A percentile compares a stretch with the other conserved stretches of the same genome.
Conservation (phyloP, 345 rosid genomes). For the Garcia nutans region DNA sequence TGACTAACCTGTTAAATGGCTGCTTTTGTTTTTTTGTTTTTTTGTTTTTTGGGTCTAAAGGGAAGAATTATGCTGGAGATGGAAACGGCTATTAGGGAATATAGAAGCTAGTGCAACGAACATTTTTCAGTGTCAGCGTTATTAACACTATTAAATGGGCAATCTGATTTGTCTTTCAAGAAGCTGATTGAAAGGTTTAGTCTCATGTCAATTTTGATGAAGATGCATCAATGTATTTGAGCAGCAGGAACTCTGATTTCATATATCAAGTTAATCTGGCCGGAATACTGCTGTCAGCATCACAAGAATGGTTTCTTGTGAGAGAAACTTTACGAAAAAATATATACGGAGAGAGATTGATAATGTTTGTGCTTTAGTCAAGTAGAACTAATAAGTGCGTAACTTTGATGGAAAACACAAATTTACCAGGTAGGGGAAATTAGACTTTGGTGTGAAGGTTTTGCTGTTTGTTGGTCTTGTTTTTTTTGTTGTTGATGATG, state of each 20-base stretch:
- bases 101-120: neutral
- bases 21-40: neutral
- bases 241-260: neutral
- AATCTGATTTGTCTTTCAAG: neutral
- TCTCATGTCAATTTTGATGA: constrained; percentile 12
- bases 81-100: neutral
- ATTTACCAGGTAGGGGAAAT: neutral
- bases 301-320: too few relatives aligned
- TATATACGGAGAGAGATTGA: too few relatives aligned
- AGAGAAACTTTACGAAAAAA: neutral
- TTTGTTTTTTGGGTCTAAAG: neutral
- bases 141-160: neutral
- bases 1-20: neutral
- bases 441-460: neutral
- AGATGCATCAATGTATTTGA: neutral
- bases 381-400: too few relatives aligned
- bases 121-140: neutral
- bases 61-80: neutral
- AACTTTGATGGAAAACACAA: neutral
- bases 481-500: neutral
- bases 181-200: neutral
- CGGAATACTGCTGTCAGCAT: neutral
- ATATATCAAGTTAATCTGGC: neutral
- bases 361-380: too few relatives aligned
- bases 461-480: neutral